Conservation (phyloP, 139 green algal genomes). For the Astrephomene gubernaculifera region DNA sequence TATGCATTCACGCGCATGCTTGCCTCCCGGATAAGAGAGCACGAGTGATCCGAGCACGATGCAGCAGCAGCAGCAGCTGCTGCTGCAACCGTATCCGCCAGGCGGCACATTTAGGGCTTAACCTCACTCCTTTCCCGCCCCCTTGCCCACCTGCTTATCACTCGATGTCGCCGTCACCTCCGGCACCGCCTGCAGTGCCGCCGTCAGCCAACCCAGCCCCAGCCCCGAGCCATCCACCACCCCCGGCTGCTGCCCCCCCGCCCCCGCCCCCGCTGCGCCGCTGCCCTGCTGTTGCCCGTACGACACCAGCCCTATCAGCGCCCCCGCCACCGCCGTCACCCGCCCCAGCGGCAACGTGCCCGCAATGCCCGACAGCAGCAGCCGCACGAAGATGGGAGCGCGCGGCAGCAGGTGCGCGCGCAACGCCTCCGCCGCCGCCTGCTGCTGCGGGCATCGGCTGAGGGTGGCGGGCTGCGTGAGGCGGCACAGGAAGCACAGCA, state of each 20-base stretch:
- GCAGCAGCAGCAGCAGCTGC: no score
- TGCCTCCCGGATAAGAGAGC: no score
- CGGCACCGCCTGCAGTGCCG: constrained; percentile 64
- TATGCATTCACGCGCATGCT: no score
- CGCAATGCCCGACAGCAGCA: constrained; percentile 68
- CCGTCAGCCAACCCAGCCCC: constrained; percentile 65
- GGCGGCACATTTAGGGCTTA: no score
- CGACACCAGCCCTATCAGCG: constrained; percentile 66
- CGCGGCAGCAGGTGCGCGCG: constrained; percentile 33
- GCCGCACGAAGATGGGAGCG: constrained; percentile 17
- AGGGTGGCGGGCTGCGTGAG: constrained; percentile 58
- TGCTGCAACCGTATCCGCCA: no score
- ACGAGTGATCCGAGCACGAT: no score
- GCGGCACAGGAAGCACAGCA: constrained; percentile 73
- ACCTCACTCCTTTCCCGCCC: not conserved
- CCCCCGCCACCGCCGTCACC: constrained; percentile 57
- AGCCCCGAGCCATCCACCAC: constrained; percentile 33
- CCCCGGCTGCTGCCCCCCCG: constrained; percentile 58
- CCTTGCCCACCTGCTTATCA: constrained; percentile 64
- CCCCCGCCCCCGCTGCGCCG: constrained; percentile 52
- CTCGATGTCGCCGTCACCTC: constrained; percentile 48
- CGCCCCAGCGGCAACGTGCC: constrained; percentile 66
- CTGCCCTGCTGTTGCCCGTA: no score
- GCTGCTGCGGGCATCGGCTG: not conserved
- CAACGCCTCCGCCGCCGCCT: constrained; percentile 13